Evolutionary conservation across 2,329 filamentous ascomycete genomes (phyloP).

Genomic region (Fulvia fulva): DNA sequence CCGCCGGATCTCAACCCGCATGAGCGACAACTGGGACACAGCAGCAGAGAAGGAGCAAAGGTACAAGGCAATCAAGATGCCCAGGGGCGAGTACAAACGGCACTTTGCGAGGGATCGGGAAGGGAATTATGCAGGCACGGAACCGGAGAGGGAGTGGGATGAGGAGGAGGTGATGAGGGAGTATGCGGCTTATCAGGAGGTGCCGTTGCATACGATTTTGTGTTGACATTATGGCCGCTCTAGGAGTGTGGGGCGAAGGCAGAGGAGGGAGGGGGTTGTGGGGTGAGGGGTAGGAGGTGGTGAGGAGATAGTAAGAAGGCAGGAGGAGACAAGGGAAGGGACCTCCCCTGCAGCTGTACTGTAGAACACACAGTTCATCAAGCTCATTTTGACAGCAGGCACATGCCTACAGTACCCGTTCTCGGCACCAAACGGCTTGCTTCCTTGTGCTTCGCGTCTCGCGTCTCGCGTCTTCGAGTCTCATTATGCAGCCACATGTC

Average conservation of each 20-base stretch:
- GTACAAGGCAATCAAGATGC: conserved; percentile 32
- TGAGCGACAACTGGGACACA: conserved; percentile 13
- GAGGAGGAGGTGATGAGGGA: conserved; percentile 21
- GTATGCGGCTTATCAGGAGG: conserved; percentile 27
- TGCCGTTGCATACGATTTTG: conserved; percentile 15
- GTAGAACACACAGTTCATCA: too few relatives aligned
- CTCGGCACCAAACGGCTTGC: too few relatives aligned
- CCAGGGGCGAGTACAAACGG: conserved; percentile 27
- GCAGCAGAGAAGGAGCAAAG: conserved; percentile 18
- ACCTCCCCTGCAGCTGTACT: too few relatives aligned
- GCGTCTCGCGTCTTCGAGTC: too few relatives aligned
- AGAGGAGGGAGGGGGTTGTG: not conserved
- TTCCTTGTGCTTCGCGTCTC: too few relatives aligned
- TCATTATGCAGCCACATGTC: too few relatives aligned
- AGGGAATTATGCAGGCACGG: conserved; percentile 30
- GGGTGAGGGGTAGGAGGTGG: not conserved
- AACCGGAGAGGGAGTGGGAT: conserved; percentile 29
- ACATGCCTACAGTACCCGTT: too few relatives aligned
- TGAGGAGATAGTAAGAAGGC: too few relatives aligned
- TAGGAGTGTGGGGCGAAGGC: not conserved
- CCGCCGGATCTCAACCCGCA: conserved; percentile 26
- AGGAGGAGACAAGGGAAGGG: too few relatives aligned
- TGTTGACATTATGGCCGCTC: conserved; percentile 7
- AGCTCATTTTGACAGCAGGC: too few relatives aligned
- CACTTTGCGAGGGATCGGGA: conserved; percentile 24